Percentiles rank a stretch among this genome's conserved stretches.
phyloP scores from a whole-genome alignment of 352 stramenopile species.

The Globisporangium abappressorium region DNA sequence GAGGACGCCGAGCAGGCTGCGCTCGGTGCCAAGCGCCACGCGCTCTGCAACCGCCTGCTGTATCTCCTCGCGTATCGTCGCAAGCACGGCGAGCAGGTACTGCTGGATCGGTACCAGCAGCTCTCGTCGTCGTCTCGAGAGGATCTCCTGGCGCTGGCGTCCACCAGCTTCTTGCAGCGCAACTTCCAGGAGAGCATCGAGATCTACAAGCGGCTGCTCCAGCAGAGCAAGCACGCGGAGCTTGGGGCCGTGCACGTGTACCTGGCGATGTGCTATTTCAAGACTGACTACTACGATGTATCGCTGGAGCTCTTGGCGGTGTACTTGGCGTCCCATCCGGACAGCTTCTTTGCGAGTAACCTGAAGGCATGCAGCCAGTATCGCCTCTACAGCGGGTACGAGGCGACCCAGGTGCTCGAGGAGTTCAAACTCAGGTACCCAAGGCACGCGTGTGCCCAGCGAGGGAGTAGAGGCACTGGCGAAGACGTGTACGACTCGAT shows the following conservation, averaged over 20 bases:
- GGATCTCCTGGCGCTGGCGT: slow-evolving; percentile 46
- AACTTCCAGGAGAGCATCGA: slow-evolving; percentile 69
- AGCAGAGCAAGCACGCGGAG: slow-evolving; percentile 25
- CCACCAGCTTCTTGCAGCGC: slow-evolving; percentile 37
- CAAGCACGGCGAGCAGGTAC: slow-evolving; percentile 66
- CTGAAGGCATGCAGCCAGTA: slow-evolving; percentile 67
- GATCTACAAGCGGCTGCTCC: slow-evolving; percentile 65
- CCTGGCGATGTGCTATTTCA: slow-evolving; percentile 75
- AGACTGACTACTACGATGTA: slow-evolving; percentile 68
- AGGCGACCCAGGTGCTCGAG: slow-evolving; percentile 82
- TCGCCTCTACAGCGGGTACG: slow-evolving; percentile 46
- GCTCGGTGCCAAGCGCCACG: slow-evolving; percentile 34
- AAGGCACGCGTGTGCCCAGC: slow-evolving; percentile 27
- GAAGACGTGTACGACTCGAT: slow-evolving; percentile 14
- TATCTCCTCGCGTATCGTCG: slow-evolving; percentile 43
- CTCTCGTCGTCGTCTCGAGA: slow-evolving; percentile 26
- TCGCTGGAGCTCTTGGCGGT: slow-evolving; percentile 55
- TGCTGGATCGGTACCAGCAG: slow-evolving; percentile 77
- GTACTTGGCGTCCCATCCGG: slow-evolving; percentile 44
- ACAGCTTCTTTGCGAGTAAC: slow-evolving; percentile 72
- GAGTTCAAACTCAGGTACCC: slow-evolving; percentile 57
- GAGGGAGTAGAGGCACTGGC: background rate
- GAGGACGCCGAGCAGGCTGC: slow-evolving; percentile 51
- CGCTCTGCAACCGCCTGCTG: slow-evolving; percentile 52
- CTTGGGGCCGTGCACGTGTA: slow-evolving; percentile 58